These are phyloP conservation scores for Lichtheimia hyalospora DNA, from an alignment of 371 early-diverging fungal genomes.

Conservation along the genomic window DNA sequence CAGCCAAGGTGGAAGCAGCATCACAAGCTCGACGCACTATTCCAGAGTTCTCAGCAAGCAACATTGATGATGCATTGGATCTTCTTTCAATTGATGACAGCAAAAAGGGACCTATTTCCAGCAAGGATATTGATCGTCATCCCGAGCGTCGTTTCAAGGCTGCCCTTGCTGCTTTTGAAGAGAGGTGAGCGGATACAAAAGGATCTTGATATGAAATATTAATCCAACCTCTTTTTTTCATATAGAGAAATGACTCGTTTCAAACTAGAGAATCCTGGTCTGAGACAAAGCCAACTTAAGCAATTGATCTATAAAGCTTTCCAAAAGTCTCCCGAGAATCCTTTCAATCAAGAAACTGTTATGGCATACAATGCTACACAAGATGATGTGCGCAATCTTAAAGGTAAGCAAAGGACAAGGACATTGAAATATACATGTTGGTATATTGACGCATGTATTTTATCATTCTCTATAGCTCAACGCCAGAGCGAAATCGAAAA, in stretches of 20 bases:
- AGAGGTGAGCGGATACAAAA: conserved; percentile 30
- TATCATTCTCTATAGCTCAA: conserved; percentile 14
- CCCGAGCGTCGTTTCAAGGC: conserved; percentile 87
- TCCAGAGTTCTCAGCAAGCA: conserved; percentile 69
- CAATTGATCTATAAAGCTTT: conserved; percentile 76
- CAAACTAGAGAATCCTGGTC: conserved; percentile 71
- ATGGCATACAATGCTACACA: conserved; percentile 71
- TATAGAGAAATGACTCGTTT: conserved; percentile 49
- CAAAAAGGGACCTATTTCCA: conserved; percentile 31
- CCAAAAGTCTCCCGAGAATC: conserved; percentile 86
- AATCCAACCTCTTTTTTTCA: neutral
- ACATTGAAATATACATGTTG: neutral
- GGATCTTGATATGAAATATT: neutral
- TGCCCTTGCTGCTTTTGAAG: conserved; percentile 73
- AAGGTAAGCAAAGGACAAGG: conserved; percentile 25
- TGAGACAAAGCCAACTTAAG: conserved; percentile 75
- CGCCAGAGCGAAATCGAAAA: conserved; percentile 30
- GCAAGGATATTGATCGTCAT: conserved; percentile 73
- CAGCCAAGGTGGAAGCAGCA: conserved; percentile 48
- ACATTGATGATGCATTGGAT: conserved; percentile 82
- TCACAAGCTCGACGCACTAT: conserved; percentile 48
- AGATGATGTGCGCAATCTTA: conserved; percentile 48
- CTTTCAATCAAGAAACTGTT: conserved; percentile 77
- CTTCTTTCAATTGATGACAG: conserved; percentile 50
- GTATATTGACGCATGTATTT: neutral